Evolutionary conservation across 1,284 basidiomycete species (phyloP).

Genomic region (Malassezia dermatis): DNA sequence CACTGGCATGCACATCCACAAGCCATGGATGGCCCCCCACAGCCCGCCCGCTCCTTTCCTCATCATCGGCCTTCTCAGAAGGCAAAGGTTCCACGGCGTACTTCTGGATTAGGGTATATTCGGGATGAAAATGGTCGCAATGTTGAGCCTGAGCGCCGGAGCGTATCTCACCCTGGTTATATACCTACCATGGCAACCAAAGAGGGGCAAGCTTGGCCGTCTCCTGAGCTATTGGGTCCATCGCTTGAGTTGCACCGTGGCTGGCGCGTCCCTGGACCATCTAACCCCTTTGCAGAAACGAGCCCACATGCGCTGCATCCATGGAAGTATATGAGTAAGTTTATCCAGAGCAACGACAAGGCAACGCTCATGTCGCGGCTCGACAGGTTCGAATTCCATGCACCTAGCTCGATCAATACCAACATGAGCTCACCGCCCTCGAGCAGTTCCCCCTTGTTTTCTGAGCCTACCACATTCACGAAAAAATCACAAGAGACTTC

Average conservation of each 20-base stretch:
- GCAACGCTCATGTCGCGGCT: not conserved
- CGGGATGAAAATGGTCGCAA: not conserved
- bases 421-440: constrained; percentile 3
- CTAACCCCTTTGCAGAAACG: not conserved
- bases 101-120: not conserved
- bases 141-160: not conserved
- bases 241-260: not conserved
- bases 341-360: not conserved
- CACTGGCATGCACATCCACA: not conserved
- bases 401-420: not conserved
- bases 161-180: not conserved
- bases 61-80: not conserved
- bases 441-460: constrained; percentile 11
- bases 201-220: not conserved
- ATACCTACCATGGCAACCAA: not conserved
- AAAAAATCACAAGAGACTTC: not conserved
- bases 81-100: not conserved
- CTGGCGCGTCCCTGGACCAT: not conserved
- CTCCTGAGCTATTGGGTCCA: not conserved
- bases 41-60: not conserved
- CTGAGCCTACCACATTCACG: constrained; percentile 4
- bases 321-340: not conserved
- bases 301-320: not conserved
- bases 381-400: not conserved
- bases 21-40: not conserved